Conservation (phyloP, 805 yeast species). For the Starmera pachycereana region DNA sequence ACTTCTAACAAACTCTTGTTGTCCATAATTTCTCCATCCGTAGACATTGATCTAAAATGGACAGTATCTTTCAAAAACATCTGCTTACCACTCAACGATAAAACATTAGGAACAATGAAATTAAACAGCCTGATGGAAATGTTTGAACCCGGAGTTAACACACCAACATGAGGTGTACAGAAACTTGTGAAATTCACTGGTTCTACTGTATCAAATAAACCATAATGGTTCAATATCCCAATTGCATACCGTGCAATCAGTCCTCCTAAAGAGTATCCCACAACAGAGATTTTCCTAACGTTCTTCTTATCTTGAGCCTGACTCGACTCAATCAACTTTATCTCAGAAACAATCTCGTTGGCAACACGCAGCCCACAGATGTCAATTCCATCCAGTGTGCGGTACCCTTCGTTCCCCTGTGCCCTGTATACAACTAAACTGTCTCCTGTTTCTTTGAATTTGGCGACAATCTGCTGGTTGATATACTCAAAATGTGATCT, state of each 20-base stretch:
- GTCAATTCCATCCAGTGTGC: constrained; percentile 82
- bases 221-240: constrained; percentile 52
- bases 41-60: background rate
- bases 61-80: constrained; percentile 48
- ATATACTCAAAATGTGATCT: constrained; percentile 57
- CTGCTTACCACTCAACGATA: constrained; percentile 69
- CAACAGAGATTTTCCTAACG: constrained; percentile 59
- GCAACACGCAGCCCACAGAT: constrained; percentile 72
- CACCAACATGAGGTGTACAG: constrained; percentile 64
- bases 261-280: constrained; percentile 85
- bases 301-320: constrained; percentile 15
- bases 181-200: constrained; percentile 55
- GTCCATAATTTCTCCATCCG: constrained; percentile 6
- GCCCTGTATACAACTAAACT: constrained; percentile 13
- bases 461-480: constrained; percentile 33
- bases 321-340: constrained; percentile 13
- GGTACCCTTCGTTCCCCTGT: constrained; percentile 38
- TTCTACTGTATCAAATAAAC: constrained; percentile 39
- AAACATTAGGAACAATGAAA: constrained; percentile 46
- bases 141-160: constrained; percentile 47
- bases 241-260: constrained; percentile 67
- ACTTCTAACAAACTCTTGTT: constrained; percentile 40
- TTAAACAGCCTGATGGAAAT: constrained; percentile 47
- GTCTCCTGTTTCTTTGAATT: constrained; percentile 13
- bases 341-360: constrained; percentile 44